Percentiles rank a stretch among this genome's conserved stretches.
Evolutionary conservation across 768 basidiomycete genomes (phyloP).

Genomic region (Tricholoma flavovirens): DNA sequence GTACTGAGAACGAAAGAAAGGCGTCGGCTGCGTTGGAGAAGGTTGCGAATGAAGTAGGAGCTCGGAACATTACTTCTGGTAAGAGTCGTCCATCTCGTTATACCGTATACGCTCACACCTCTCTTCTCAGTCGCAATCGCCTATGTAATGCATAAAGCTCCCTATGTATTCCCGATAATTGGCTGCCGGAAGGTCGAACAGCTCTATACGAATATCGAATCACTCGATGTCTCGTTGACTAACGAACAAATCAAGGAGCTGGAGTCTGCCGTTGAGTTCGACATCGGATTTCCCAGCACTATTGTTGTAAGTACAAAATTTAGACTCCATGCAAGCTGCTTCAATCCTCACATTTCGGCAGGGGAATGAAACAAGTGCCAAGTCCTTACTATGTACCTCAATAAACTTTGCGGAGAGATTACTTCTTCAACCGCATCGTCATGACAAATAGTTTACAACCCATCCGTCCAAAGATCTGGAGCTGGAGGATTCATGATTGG

Average conservation of each 20-base stretch:
- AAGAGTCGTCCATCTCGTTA: background rate
- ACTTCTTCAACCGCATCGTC: too few species aligned
- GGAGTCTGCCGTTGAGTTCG: constrained; percentile 38
- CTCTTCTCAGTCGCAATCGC: constrained; percentile 40
- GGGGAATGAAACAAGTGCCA: too few species aligned
- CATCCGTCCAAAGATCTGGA: too few species aligned
- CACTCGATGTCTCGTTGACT: constrained; percentile 40
- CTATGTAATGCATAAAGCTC: constrained; percentile 49
- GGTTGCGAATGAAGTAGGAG: constrained; percentile 33
- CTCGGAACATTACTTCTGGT: constrained; percentile 26
- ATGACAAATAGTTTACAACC: too few species aligned
- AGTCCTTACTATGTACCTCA: too few species aligned
- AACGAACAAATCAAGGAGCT: constrained; percentile 41
- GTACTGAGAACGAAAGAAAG: constrained; percentile 27
- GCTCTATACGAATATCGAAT: constrained; percentile 44
- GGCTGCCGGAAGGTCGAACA: constrained; percentile 51
- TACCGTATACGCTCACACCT: too few species aligned
- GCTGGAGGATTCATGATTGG: too few species aligned
- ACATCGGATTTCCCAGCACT: constrained; percentile 38
- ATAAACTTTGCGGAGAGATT: too few species aligned
- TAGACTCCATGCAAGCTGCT: too few species aligned
- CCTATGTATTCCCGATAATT: constrained; percentile 47
- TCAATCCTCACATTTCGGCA: too few species aligned
- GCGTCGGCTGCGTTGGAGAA: constrained; percentile 31
- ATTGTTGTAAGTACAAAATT: constrained; percentile 33